phyloP scores from a whole-genome alignment of 2,329 filamentous ascomycete genomes.

The Colletotrichum lentis region DNA sequence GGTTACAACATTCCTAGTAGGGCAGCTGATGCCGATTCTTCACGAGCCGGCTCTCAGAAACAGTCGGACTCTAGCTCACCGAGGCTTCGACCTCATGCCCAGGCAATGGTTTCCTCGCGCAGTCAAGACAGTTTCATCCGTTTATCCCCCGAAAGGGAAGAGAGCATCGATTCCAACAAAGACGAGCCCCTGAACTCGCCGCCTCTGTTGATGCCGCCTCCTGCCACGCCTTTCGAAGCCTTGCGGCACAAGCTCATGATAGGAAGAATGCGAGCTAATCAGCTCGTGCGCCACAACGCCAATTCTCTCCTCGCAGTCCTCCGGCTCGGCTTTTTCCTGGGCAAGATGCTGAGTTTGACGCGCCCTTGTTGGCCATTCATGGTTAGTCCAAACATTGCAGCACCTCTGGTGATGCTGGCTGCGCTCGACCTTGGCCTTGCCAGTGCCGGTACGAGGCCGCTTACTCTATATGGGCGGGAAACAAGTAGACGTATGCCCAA shows the following conservation, averaged over 20 bases:
- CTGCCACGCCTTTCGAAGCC: slow-evolving; percentile 48
- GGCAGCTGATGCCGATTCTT: slow-evolving; percentile 41
- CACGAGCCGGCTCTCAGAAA: slow-evolving; percentile 44
- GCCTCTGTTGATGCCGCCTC: slow-evolving; percentile 61
- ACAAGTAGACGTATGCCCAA: slow-evolving; percentile 8
- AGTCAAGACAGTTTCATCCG: slow-evolving; percentile 50
- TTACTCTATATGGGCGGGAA: slow-evolving; percentile 1
- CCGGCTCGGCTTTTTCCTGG: slow-evolving; percentile 70
- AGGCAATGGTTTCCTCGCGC: slow-evolving; percentile 53
- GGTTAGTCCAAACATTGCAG: slow-evolving; percentile 69
- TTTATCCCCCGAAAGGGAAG: slow-evolving; percentile 43
- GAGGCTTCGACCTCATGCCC: slow-evolving; percentile 36
- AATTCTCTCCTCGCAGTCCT: slow-evolving; percentile 49
- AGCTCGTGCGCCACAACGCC: slow-evolving; percentile 42
- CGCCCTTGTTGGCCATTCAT: slow-evolving; percentile 77
- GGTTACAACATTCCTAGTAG: slow-evolving; percentile 42
- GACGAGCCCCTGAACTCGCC: slow-evolving; percentile 43
- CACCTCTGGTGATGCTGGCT: slow-evolving; percentile 74
- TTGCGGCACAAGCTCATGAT: slow-evolving; percentile 48
- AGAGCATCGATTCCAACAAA: slow-evolving; percentile 34
- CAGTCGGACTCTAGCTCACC: slow-evolving; percentile 45
- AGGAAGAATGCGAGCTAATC: slow-evolving; percentile 48
- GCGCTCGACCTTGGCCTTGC: slow-evolving; percentile 68
- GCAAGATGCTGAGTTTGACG: slow-evolving; percentile 72
- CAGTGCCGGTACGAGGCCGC: neutral